Conservation (phyloP, 192 early-diverging fungal species). For the Coemansia sp. region DNA sequence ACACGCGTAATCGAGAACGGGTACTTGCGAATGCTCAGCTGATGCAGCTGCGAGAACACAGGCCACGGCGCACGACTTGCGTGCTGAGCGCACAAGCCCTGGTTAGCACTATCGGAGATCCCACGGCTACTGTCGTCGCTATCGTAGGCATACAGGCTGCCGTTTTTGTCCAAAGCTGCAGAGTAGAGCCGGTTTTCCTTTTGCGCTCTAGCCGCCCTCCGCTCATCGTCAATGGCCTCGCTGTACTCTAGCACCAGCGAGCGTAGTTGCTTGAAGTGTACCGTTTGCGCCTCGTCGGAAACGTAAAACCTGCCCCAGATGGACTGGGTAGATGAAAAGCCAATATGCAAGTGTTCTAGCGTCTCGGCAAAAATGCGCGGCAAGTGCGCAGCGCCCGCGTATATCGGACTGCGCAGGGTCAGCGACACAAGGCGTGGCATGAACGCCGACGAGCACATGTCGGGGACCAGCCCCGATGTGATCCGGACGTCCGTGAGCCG, state of each 20-base stretch:
- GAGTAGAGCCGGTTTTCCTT: not conserved
- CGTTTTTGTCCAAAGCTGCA: not conserved
- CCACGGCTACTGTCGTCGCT: not conserved
- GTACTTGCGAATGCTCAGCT: constrained; percentile 29
- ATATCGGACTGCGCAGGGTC: constrained; percentile 32
- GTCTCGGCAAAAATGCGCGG: constrained; percentile 41
- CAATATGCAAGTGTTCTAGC: constrained; percentile 24
- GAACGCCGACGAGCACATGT: constrained; percentile 33
- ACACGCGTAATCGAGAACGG: constrained; percentile 21
- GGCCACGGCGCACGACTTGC: not conserved
- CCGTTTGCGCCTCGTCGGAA: not conserved
- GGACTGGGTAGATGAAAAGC: constrained; percentile 36
- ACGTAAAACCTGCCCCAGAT: constrained; percentile 47
- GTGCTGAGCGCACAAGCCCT: not conserved
- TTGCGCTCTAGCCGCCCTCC: not conserved
- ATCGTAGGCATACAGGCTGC: not conserved
- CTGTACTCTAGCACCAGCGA: constrained; percentile 35
- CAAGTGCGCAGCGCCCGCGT: constrained; percentile 19
- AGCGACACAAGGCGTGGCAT: constrained; percentile 29
- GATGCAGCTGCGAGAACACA: constrained; percentile 25
- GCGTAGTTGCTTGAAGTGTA: constrained; percentile 23
- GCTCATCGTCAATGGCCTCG: constrained; percentile 7
- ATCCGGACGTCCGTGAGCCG: constrained; percentile 15
- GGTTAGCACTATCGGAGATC: not conserved
- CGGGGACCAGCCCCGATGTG: constrained; percentile 28